Base-by-base conservation (phyloP, 495 filamentous ascomycete species). In the Bacidia gigantensis region DNA sequence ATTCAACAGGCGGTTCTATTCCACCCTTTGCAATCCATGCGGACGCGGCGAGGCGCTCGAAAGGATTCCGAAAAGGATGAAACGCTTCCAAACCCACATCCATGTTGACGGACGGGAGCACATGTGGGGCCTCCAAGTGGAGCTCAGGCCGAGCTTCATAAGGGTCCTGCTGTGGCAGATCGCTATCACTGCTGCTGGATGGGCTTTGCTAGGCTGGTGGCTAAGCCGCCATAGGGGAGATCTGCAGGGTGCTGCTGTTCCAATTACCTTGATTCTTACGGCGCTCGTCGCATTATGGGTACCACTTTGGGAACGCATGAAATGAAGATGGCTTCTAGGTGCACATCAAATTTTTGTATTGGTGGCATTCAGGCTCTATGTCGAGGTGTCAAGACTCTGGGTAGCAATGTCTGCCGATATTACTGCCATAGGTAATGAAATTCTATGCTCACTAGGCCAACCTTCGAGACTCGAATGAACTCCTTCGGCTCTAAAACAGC, bases 1-100 rank as follows among this genome's bases (percentile, higher is more conserved):
- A 47, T 60, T 60, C 32, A 50, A 49, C 21, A 50, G 58, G 51
- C 41, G 48, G 17, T 54, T 66, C 56, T 60, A 68, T 57, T 53
- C 59, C 35, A 50, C 35, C 52, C 48, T 62, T 35, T 41, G 49
- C 46, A 54, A 54, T 2, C 52, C 46, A 2, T 54, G 46, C 24
- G 52, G 52, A 1, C 29, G 52, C 12, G 32, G 11, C 20, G 52
- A 54, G 39, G 52, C 46, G 11, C 21, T 54, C 12, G 23, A 26
- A 14, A 26, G 46, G 3, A 54, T 54, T 20, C 52, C 52, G 11
- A 54, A 54, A 24, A 18, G 52, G 21, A 47, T 25, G 17, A 23
- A 54, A 26, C 45, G 46, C 2, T 54, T 54, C 18, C 52, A 54
- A 35, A 41, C 47, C 1, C 25, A 54, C 42, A 29, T 54, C 11